Evolutionary conservation across 2,329 filamentous ascomycete species (phyloP).

Genomic region (Pyrenophora graminea): DNA sequence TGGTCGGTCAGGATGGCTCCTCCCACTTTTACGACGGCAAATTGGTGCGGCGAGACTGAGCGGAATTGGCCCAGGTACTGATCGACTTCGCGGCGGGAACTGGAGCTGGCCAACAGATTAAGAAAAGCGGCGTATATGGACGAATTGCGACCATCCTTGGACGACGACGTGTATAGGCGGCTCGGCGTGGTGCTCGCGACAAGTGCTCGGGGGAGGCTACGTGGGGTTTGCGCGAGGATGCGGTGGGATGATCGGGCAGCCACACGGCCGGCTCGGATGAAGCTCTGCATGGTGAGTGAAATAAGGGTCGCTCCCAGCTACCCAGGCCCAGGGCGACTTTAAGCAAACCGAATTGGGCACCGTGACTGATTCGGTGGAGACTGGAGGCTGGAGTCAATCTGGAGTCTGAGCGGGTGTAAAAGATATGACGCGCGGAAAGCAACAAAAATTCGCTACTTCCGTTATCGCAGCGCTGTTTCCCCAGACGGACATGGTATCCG

Average conservation of each 20-base stretch:
- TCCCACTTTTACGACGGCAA: slow-evolving; percentile 97
- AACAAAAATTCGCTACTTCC: slow-evolving; percentile 37
- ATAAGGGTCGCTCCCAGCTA: slow-evolving; percentile 21
- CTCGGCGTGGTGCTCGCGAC: slow-evolving; percentile 32
- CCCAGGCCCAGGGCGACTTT: slow-evolving; percentile 14
- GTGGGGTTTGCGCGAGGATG: slow-evolving; percentile 35
- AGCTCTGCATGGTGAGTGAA: slow-evolving; percentile 43
- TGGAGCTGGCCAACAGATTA: slow-evolving; percentile 91
- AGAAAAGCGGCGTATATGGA: slow-evolving; percentile 71
- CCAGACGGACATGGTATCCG: slow-evolving; percentile 7
- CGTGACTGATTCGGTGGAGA: slow-evolving; percentile 13
- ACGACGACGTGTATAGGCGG: slow-evolving; percentile 38
- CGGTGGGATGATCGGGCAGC: slow-evolving; percentile 43
- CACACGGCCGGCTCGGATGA: slow-evolving; percentile 45
- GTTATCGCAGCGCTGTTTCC: slow-evolving; percentile 17
- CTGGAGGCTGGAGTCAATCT: slow-evolving; percentile 1
- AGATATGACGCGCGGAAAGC: slow-evolving; percentile 28
- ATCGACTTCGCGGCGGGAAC: slow-evolving; percentile 93
- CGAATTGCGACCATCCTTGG: slow-evolving; percentile 39
- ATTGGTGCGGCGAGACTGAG: slow-evolving; percentile 93
- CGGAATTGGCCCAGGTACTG: slow-evolving; percentile 98
- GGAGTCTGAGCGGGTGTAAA: neutral
- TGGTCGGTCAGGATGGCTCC: slow-evolving; percentile 95
- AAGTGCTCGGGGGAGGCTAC: slow-evolving; percentile 40
- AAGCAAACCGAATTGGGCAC: slow-evolving; percentile 25